Base-by-base conservation (phyloP, 2,329 filamentous ascomycete species). In the Sporothrix inflata region DNA sequence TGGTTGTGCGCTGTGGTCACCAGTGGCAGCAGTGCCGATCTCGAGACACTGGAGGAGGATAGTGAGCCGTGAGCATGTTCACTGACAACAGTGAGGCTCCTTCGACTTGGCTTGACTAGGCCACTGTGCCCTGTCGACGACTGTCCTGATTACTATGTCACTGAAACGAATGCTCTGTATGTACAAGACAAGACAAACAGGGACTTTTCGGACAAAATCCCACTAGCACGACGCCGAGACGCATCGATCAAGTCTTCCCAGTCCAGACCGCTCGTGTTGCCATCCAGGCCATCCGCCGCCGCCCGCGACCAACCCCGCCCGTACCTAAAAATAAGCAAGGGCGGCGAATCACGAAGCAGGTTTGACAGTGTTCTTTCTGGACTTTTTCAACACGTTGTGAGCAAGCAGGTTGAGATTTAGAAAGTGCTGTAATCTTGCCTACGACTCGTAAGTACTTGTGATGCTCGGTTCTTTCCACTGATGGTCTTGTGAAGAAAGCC, bases 241-340 rank as follows among this genome's bases (percentile, higher is more conserved):
- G 60, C 38, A 65, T 40, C 38, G 38, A 65, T 27, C 38, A 65
- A 19, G 60, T 40, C 38, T n/a, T 45, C n/a, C 16, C 30, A 38
- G 30, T 60, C 55, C 5, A 16, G 24, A 2, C 7, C 19, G 27
- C 16, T 7, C 45, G 16, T 19, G 7, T 19, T 11, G 4, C 60
- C 60, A 27, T n/a, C 55, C 55, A 38, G 16, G 11, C 55, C 12
- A 12, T 21, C 16, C 63, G 38, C 21, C 60, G 12, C 61, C 12
- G 42, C 42, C 14, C 12, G 27, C 63, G 16, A 47, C 60, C 40
- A 67, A 53, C 27, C 45, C 66, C 34, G 49, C 66, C 66, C 19
- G 47, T 51, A 69, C n/a, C 67, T 69, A 69, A 69, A 69, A 69
- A 69, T 69, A 69, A 69, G 67, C 21, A 57, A 34, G 21, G 51